These are phyloP conservation scores for Sphaerobolus stellatus DNA, from an alignment of 1,284 basidiomycete genomes.

Conservation along the genomic window DNA sequence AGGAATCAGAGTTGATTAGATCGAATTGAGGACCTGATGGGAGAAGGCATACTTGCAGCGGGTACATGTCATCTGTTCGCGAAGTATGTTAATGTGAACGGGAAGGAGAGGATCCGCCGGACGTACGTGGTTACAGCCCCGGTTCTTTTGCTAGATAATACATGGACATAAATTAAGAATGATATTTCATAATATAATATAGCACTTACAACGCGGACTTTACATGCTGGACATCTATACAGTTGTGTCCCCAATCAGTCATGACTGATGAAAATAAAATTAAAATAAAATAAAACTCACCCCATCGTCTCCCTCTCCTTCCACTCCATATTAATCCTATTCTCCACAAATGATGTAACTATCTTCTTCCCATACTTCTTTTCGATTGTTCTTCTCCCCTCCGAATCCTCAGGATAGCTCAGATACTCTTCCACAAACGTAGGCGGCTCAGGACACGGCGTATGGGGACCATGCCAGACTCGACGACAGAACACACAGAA, in stretches of 20 bases:
- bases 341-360: constrained; percentile 61
- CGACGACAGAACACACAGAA: constrained; percentile 75
- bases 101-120: not conserved
- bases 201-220: constrained; percentile 48
- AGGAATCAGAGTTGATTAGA: constrained; percentile 33
- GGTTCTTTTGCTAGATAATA: constrained; percentile 60
- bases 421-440: constrained; percentile 66
- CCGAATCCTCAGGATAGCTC: constrained; percentile 48
- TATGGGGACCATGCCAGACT: constrained; percentile 76
- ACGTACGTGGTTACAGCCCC: constrained; percentile 76
- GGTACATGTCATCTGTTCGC: constrained; percentile 10
- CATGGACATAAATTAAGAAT: not conserved
- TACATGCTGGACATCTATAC: constrained; percentile 62
- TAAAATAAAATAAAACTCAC: not conserved
- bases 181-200: not conserved
- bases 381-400: constrained; percentile 52
- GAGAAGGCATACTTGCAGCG: not conserved
- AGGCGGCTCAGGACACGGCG: constrained; percentile 60
- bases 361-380: constrained; percentile 61
- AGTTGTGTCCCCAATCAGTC: not conserved
- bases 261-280: not conserved
- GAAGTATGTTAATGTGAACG: not conserved
- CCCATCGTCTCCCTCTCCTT: constrained; percentile 57
- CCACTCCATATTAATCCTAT: constrained; percentile 65
- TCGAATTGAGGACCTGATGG: constrained; percentile 9